Percentiles rank a stretch among this genome's conserved stretches.
These are phyloP conservation scores for Phytophthora europaea DNA, from an alignment of 352 stramenopile genomes.

Conservation along the genomic window DNA sequence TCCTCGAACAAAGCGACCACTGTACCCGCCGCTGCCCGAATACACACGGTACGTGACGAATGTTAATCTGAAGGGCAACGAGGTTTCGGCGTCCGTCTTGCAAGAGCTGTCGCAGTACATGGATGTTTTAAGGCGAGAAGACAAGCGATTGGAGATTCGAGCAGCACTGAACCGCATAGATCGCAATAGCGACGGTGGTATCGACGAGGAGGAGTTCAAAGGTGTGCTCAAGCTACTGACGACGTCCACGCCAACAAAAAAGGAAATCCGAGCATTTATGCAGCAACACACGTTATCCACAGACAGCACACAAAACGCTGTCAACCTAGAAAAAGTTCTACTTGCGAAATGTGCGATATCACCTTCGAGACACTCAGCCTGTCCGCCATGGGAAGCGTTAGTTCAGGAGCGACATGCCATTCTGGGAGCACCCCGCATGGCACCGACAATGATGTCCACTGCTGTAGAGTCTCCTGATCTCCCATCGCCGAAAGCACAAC, in stretches of 20 bases:
- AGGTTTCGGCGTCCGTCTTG: slow-evolving; percentile 66
- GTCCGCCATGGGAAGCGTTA: slow-evolving; percentile 77
- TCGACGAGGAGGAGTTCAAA: slow-evolving; percentile 86
- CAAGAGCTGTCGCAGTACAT: slow-evolving; percentile 82
- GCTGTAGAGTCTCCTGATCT: slow-evolving; percentile 4
- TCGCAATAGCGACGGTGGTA: slow-evolving; percentile 55
- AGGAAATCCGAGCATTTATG: slow-evolving; percentile 75
- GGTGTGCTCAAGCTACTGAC: slow-evolving; percentile 84
- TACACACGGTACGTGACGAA: slow-evolving; percentile 79
- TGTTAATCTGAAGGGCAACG: slow-evolving; percentile 84
- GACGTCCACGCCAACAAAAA: slow-evolving; percentile 76
- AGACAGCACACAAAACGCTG: slow-evolving; percentile 60
- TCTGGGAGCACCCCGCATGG: slow-evolving; percentile 26
- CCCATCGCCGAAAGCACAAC: slow-evolving; percentile 2
- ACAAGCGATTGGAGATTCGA: slow-evolving; percentile 85
- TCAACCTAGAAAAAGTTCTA: slow-evolving; percentile 79
- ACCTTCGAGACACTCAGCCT: slow-evolving; percentile 75
- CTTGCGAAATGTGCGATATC: slow-evolving; percentile 78
- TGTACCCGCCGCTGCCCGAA: slow-evolving; percentile 55
- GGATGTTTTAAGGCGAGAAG: slow-evolving; percentile 76
- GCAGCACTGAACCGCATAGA: slow-evolving; percentile 78
- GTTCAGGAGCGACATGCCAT: slow-evolving; percentile 80
- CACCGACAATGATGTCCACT: slow-evolving; percentile 7
- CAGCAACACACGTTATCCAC: slow-evolving; percentile 60
- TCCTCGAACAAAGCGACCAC: slow-evolving; percentile 58